Percentiles rank a stretch among this genome's conserved stretches.
These are phyloP conservation scores for Cyclotella atomus DNA, from an alignment of 108 stramenopile species.

Conservation along the genomic window DNA sequence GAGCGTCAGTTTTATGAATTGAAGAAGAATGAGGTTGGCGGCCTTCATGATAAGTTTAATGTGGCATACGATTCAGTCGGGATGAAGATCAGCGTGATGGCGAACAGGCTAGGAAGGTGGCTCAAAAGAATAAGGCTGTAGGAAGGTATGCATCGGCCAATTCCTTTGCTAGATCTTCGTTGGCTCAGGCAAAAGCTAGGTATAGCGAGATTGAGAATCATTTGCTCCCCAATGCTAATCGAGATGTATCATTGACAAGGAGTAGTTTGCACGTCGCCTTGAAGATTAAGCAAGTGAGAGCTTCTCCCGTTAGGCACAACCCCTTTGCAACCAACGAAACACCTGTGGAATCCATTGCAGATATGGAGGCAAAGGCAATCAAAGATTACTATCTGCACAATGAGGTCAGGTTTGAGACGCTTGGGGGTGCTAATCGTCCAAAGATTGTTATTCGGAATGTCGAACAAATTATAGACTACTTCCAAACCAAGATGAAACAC, in stretches of 20 bases:
- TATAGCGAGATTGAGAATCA: constrained; percentile 5
- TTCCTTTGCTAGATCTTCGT: constrained; percentile 34
- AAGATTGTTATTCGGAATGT: constrained; percentile 9
- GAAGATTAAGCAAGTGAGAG: constrained; percentile 23
- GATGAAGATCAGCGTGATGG: constrained; percentile 25
- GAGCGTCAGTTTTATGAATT: constrained; percentile 39
- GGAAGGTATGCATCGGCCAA: constrained; percentile 31
- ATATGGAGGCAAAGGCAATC: constrained; percentile 25
- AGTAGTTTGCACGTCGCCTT: constrained; percentile 24
- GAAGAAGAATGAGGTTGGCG: constrained; percentile 24
- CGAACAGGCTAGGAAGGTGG: background rate
- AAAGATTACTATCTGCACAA: constrained; percentile 19
- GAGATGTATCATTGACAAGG: constrained; percentile 3
- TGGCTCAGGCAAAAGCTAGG: constrained; percentile 17
- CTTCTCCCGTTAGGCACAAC: constrained; percentile 14
- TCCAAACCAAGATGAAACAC: constrained; percentile 16
- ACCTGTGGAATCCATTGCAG: background rate
- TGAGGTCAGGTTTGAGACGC: background rate
- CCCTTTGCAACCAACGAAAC: constrained; percentile 22
- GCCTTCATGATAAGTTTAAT: background rate
- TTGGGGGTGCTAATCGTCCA: background rate
- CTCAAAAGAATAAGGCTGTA: constrained; percentile 21
- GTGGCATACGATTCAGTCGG: constrained; percentile 8
- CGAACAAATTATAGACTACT: constrained; percentile 22
- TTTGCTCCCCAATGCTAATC: constrained; percentile 1